Percentiles rank a stretch among this genome's conserved stretches.
Evolutionary conservation across 2,329 filamentous ascomycete genomes (phyloP).

Genomic region (Xylariaceae sp.): DNA sequence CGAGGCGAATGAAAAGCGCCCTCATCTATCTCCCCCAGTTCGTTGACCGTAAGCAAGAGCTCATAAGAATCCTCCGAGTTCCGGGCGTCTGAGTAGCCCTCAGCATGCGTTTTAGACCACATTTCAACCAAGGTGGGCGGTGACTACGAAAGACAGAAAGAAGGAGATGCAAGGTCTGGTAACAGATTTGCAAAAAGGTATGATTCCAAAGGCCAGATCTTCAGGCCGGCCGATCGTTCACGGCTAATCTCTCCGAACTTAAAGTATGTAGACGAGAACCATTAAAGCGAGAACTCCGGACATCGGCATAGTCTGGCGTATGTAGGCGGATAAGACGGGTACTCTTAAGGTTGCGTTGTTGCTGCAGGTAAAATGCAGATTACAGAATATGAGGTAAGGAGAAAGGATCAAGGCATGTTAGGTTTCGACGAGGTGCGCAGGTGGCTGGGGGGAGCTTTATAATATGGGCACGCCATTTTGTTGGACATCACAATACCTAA

Average conservation of each 20-base stretch:
- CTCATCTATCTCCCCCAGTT: constrained; percentile 18
- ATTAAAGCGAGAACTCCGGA: background rate
- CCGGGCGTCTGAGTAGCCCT: background rate
- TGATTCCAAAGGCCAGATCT: background rate
- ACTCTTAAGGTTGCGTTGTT: background rate
- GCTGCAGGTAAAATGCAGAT: background rate
- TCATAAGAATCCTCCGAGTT: constrained; percentile 18
- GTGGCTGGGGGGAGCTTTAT: constrained; percentile 1
- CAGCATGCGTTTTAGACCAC: constrained; percentile 4
- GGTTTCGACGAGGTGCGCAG: background rate
- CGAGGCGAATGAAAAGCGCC: constrained; percentile 1
- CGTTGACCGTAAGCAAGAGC: constrained; percentile 6
- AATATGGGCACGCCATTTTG: background rate
- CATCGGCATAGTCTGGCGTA: background rate
- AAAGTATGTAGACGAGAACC: background rate
- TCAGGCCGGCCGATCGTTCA: background rate
- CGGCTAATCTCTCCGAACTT: background rate
- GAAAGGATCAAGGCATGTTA: background rate
- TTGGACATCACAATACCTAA: background rate
- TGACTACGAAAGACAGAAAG: background rate
- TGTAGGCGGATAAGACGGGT: background rate
- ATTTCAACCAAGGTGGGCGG: background rate
- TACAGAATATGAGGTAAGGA: background rate
- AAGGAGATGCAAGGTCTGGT: background rate
- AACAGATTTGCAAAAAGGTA: background rate